phyloP scores from a whole-genome alignment of 768 basidiomycete species.

The Trametes coccinea region DNA sequence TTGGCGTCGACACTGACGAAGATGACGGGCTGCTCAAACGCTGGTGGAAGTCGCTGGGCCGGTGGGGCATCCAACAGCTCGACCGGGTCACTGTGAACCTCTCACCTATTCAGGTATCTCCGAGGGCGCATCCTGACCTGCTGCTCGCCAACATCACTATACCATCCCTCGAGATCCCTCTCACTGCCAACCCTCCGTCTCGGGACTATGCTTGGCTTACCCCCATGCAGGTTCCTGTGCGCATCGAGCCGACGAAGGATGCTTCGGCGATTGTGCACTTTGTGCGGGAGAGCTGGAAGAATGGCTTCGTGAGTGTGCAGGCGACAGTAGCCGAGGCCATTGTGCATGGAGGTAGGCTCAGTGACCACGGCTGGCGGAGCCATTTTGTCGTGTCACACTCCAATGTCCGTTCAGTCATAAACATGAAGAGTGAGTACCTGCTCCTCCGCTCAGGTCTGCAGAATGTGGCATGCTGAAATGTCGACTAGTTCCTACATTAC shows the following conservation, averaged over 20 bases:
- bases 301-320: conserved; percentile 47
- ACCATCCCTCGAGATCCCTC: conserved; percentile 54
- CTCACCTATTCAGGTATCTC: conserved; percentile 49
- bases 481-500: conserved; percentile 58
- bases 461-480: neutral
- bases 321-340: conserved; percentile 44
- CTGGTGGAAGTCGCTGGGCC: conserved; percentile 66
- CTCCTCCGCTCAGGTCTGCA: neutral
- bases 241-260: conserved; percentile 56
- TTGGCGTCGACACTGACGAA: conserved; percentile 52
- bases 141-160: conserved; percentile 50
- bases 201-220: conserved; percentile 59
- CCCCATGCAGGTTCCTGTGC: conserved; percentile 49
- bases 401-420: conserved; percentile 48
- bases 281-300: conserved; percentile 57
- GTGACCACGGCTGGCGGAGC: conserved; percentile 50
- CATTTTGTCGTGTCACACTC: conserved; percentile 41
- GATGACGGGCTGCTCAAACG: conserved; percentile 46
- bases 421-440: conserved; percentile 51
- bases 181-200: conserved; percentile 51
- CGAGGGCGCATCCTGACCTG: conserved; percentile 40
- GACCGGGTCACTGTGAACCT: conserved; percentile 58
- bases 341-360: conserved; percentile 52
- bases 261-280: conserved; percentile 50
- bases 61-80: conserved; percentile 62